These are phyloP conservation scores for Colletotrichum lini DNA, from an alignment of 2,329 filamentous ascomycete genomes.

Conservation along the genomic window DNA sequence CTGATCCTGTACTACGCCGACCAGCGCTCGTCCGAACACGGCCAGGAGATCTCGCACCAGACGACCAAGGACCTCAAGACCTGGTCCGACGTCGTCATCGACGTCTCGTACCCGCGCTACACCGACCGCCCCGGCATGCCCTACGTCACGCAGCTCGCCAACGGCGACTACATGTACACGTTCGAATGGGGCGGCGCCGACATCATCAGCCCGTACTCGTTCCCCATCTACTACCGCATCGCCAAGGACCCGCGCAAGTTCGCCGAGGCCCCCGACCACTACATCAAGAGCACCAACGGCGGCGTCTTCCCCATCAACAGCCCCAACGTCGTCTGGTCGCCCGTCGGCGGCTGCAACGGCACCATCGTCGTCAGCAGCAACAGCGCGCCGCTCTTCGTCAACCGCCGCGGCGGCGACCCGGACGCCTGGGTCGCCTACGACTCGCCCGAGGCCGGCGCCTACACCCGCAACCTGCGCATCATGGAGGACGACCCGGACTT, in stretches of 20 bases:
- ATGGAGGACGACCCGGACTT: conserved; percentile 53
- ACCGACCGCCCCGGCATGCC: conserved; percentile 79
- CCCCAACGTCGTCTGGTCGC: conserved; percentile 61
- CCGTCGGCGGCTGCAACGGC: conserved; percentile 60
- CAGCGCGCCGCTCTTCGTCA: conserved; percentile 57
- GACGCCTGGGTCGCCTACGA: conserved; percentile 55
- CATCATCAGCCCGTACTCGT: conserved; percentile 51
- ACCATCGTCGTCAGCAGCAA: conserved; percentile 60
- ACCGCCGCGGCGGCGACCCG: conserved; percentile 56
- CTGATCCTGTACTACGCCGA: conserved; percentile 80
- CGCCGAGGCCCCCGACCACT: conserved; percentile 49
- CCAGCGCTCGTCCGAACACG: conserved; percentile 75
- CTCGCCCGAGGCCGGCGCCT: conserved; percentile 54
- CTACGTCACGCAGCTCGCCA: conserved; percentile 70
- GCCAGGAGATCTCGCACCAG: conserved; percentile 79
- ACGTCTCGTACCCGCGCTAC: conserved; percentile 75
- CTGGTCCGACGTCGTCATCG: conserved; percentile 70
- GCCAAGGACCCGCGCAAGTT: conserved; percentile 56
- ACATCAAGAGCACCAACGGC: conserved; percentile 51
- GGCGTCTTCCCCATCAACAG: conserved; percentile 54
- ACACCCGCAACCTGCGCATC: conserved; percentile 55
- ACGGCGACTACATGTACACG: conserved; percentile 73
- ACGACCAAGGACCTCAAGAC: conserved; percentile 69
- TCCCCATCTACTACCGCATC: conserved; percentile 63
- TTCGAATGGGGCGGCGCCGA: conserved; percentile 73